These are phyloP conservation scores for Kwoniella pini DNA, from an alignment of 768 basidiomycete species.

Conservation along the genomic window DNA sequence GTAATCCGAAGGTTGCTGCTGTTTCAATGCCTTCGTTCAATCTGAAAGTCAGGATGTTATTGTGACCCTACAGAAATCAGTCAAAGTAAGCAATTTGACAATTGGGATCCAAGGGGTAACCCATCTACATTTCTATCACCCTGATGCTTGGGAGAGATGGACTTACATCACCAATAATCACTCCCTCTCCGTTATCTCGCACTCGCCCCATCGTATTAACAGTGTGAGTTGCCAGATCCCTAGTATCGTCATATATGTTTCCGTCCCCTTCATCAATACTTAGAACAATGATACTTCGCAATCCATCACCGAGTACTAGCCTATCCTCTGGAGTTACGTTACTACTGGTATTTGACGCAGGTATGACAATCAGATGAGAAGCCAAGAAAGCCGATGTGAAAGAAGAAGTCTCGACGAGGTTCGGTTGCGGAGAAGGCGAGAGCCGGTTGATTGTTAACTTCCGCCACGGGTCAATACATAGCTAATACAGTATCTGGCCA, in stretches of 20 bases:
- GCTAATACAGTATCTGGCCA: neutral
- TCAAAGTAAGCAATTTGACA: too few species aligned
- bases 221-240: constrained; percentile 51
- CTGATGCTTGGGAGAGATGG: too few species aligned
- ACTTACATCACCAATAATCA: constrained; percentile 52
- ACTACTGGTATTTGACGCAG: neutral
- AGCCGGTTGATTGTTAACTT: constrained; percentile 36
- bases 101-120: too few species aligned
- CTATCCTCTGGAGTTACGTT: constrained; percentile 30
- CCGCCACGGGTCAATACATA: neutral
- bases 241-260: constrained; percentile 37
- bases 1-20: constrained; percentile 48
- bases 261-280: constrained; percentile 37
- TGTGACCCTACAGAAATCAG: constrained; percentile 31
- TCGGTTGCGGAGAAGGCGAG: constrained; percentile 7
- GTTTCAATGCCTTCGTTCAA: constrained; percentile 45
- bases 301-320: constrained; percentile 50
- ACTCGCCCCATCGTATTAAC: constrained; percentile 45
- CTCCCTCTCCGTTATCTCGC: constrained; percentile 40
- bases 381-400: constrained; percentile 49
- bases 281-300: constrained; percentile 49
- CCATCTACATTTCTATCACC: too few species aligned
- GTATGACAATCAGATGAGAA: constrained; percentile 37
- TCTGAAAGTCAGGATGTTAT: constrained; percentile 51
- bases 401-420: constrained; percentile 26